phyloP scores from a whole-genome alignment of 495 filamentous ascomycete species.

The Hypoxylon lienhwacheense region DNA sequence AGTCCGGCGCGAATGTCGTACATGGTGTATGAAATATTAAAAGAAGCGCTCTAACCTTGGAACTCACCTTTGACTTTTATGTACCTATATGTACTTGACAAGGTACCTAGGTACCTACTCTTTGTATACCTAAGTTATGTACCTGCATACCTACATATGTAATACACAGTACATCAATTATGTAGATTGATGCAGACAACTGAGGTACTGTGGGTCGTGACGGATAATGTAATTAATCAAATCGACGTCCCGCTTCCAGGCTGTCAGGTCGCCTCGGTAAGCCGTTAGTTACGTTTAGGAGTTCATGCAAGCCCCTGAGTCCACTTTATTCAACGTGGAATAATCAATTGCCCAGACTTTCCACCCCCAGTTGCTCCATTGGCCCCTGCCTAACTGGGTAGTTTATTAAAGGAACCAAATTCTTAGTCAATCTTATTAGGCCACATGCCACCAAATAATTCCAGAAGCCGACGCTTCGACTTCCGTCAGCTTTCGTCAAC shows the following conservation, averaged over 20 bases:
- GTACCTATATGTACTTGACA: neutral
- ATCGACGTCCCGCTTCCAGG: constrained; percentile 5
- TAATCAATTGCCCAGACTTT: no score
- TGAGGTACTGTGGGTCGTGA: no score
- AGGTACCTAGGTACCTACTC: no score
- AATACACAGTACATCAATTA: no score
- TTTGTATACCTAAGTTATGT: no score
- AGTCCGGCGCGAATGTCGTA: no score
- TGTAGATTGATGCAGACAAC: no score
- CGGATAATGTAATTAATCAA: neutral
- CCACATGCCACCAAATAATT: constrained; percentile 29
- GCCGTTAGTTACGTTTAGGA: constrained; percentile 26
- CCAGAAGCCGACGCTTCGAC: constrained; percentile 3
- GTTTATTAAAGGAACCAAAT: constrained; percentile 31
- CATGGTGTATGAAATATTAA: no score
- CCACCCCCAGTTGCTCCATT: neutral
- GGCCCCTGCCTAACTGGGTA: constrained; percentile 25
- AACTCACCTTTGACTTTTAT: neutral
- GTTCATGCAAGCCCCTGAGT: constrained; percentile 34
- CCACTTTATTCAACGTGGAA: constrained; percentile 22
- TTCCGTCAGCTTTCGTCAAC: neutral
- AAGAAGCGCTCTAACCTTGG: no score
- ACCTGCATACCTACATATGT: no score
- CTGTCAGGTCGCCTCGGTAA: constrained; percentile 32
- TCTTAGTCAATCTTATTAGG: constrained; percentile 26